These are phyloP conservation scores for Hyaloscypha hepaticicola DNA, from an alignment of 495 filamentous ascomycete species.

Conservation along the genomic window DNA sequence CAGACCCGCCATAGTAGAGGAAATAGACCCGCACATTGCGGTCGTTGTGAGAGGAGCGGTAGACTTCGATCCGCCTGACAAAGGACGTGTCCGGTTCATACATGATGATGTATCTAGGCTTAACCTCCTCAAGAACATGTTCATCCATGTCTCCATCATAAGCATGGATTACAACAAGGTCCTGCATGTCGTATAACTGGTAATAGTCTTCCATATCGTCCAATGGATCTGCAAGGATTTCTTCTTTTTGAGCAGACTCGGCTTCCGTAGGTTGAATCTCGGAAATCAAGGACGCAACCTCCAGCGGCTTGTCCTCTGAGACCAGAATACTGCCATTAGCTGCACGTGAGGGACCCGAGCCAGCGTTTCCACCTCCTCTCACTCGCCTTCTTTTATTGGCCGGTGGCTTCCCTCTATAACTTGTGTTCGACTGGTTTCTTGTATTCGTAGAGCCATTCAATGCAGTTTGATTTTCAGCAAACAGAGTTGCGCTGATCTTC, in stretches of 20 bases:
- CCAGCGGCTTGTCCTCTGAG: constrained; percentile 75
- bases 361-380: constrained; percentile 71
- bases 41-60: constrained; percentile 88
- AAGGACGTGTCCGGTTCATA: constrained; percentile 97
- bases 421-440: constrained; percentile 35
- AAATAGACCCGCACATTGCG: constrained; percentile 91
- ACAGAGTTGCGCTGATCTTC: constrained; percentile 72
- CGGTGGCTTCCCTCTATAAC: constrained; percentile 62
- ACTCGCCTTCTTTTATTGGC: constrained; percentile 86
- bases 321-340: constrained; percentile 69
- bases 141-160: constrained; percentile 97
- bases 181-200: constrained; percentile 88
- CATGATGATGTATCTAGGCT: constrained; percentile 95
- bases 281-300: constrained; percentile 65
- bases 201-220: constrained; percentile 91
- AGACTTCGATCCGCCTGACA: constrained; percentile 91
- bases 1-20: constrained; percentile 90
- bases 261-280: constrained; percentile 66
- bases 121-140: constrained; percentile 88
- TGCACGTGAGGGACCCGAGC: constrained; percentile 53
- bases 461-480: constrained; percentile 76
- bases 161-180: constrained; percentile 85
- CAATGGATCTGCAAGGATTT: constrained; percentile 76
- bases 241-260: constrained; percentile 65
- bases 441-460: constrained; percentile 59